Percentiles rank a stretch among this genome's conserved stretches.
phyloP scores from a whole-genome alignment of 2,329 filamentous ascomycete genomes.

The Ophioceras dolichostomum region DNA sequence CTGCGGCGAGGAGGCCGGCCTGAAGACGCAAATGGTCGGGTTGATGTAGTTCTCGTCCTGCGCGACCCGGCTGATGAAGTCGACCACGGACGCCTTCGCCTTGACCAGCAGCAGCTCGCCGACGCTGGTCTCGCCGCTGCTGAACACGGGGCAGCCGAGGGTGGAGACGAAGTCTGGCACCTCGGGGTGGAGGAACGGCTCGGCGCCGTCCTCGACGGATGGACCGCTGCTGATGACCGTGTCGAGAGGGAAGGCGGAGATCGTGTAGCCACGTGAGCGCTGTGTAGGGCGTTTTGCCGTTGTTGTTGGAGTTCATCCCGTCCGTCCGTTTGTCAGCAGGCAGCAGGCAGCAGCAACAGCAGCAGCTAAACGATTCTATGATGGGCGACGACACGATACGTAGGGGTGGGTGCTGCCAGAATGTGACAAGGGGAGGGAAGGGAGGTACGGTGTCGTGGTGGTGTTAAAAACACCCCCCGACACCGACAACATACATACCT shows the following conservation, averaged over 20 bases:
- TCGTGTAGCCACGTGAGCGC: conserved; percentile 49
- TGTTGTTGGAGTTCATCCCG: no score
- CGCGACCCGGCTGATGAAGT: conserved; percentile 15
- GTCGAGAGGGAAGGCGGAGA: conserved; percentile 37
- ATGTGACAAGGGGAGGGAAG: not conserved
- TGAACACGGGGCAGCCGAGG: conserved; percentile 55
- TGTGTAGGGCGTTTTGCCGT: no score
- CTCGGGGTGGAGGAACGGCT: no score
- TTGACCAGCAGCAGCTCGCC: conserved; percentile 51
- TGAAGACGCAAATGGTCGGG: conserved; percentile 8
- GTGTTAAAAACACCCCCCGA: not conserved
- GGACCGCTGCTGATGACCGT: no score
- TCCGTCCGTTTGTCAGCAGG: no score
- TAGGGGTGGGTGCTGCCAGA: no score
- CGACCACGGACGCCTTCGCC: conserved; percentile 12
- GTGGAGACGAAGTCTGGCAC: conserved; percentile 24
- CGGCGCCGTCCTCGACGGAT: conserved; percentile 36
- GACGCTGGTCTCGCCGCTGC: conserved; percentile 52
- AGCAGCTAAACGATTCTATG: no score
- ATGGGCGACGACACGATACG: no score
- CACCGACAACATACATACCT: conserved; percentile 31
- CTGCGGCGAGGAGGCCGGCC: no score
- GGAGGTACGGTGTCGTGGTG: not conserved
- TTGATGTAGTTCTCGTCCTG: conserved; percentile 12
- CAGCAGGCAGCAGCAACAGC: no score